Percentiles rank a stretch among this genome's conserved stretches.
These are phyloP conservation scores for Onygenales sp. DNA, from an alignment of 2,329 filamentous ascomycete species.

Conservation along the genomic window DNA sequence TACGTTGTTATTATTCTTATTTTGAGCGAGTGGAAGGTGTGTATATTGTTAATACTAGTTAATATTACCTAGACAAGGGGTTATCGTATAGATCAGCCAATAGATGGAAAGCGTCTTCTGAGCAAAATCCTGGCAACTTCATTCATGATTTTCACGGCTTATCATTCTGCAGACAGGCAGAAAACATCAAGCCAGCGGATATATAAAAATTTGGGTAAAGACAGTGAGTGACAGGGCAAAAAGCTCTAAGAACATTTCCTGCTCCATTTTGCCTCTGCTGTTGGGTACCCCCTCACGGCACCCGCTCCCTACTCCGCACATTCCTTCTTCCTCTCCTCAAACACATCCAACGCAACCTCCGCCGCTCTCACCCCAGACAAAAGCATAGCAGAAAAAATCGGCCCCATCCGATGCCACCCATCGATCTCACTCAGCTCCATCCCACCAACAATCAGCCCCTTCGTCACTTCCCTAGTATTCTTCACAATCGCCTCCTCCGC, in stretches of 20 bases:
- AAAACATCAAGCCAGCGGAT: no score
- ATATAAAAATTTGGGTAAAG: neutral
- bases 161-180: no score
- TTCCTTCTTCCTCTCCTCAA: constrained; percentile 63
- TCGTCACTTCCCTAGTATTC: constrained; percentile 76
- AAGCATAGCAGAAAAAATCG: constrained; percentile 83
- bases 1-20: no score
- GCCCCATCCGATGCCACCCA: constrained; percentile 83
- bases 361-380: constrained; percentile 83
- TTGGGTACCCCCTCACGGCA: neutral
- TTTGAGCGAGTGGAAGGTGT: no score
- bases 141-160: no score
- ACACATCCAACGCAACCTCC: constrained; percentile 66
- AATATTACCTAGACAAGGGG: no score
- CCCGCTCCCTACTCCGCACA: constrained; percentile 42
- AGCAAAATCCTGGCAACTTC: no score
- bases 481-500: constrained; percentile 93
- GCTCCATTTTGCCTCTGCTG: neutral
- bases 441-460: constrained; percentile 82
- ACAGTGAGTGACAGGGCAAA: neutral
- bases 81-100: no score
- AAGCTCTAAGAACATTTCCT: neutral
- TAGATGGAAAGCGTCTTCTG: no score
- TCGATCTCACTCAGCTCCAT: constrained; percentile 92
- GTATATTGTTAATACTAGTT: no score